phyloP scores from a whole-genome alignment of 2,329 filamentous ascomycete species.

The Apiospora marii region DNA sequence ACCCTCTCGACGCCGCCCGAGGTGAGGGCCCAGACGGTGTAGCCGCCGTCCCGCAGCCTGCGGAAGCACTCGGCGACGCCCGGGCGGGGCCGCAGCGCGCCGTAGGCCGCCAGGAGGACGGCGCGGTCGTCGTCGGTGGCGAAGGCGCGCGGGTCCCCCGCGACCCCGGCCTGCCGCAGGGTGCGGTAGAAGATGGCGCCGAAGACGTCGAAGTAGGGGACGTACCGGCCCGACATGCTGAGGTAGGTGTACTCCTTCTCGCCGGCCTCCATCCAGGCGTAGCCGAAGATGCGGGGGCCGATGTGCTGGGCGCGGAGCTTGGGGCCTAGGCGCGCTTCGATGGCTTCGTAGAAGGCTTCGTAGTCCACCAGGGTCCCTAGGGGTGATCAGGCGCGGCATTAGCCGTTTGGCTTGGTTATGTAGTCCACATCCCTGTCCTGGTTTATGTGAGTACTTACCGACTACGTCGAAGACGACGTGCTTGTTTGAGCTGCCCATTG shows the following conservation, averaged over 20 bases:
- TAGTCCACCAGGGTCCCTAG: slow-evolving; percentile 54
- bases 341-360: slow-evolving; percentile 50
- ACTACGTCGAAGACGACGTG: slow-evolving; percentile 61
- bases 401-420: neutral
- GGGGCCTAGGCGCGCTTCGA: slow-evolving; percentile 51
- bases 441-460: slow-evolving; percentile 31
- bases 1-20: slow-evolving; percentile 59
- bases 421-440: neutral
- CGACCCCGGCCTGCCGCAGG: slow-evolving; percentile 52
- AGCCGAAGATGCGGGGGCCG: slow-evolving; percentile 52
- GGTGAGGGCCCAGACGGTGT: slow-evolving; percentile 62
- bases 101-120: slow-evolving; percentile 48
- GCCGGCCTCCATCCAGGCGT: slow-evolving; percentile 54
- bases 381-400: neutral
- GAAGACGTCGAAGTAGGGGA: slow-evolving; percentile 51
- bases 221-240: slow-evolving; percentile 52
- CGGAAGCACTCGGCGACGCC: slow-evolving; percentile 51
- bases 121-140: slow-evolving; percentile 52
- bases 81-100: slow-evolving; percentile 45
- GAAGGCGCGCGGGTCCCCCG: slow-evolving; percentile 48
- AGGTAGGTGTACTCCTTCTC: slow-evolving; percentile 61
- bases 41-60: slow-evolving; percentile 52
- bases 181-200: slow-evolving; percentile 56
- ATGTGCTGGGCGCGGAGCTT: slow-evolving; percentile 48
- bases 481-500: slow-evolving; percentile 37